phyloP scores from a whole-genome alignment of 2,329 filamentous ascomycete species.

The Epichloe glyceriae region DNA sequence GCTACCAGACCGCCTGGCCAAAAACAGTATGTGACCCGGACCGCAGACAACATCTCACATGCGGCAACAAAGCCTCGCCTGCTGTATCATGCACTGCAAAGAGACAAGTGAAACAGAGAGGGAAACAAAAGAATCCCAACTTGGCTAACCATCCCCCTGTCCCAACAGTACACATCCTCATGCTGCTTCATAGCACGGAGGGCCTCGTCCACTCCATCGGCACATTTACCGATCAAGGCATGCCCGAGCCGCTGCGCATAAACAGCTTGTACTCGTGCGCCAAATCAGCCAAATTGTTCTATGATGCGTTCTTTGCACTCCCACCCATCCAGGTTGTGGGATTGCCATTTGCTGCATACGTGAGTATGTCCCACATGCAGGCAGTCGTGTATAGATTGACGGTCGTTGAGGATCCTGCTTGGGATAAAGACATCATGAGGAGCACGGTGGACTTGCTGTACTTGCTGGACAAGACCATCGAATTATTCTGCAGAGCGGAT shows the following conservation, averaged over 20 bases:
- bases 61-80: too few relatives aligned
- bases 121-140: too few relatives aligned
- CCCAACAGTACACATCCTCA: conserved; percentile 16
- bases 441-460: conserved; percentile 22
- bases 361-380: conserved; percentile 23
- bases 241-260: conserved; percentile 20
- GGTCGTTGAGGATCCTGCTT: conserved; percentile 25
- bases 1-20: conserved; percentile 12
- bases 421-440: conserved; percentile 26
- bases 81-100: too few relatives aligned
- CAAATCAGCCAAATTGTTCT: conserved; percentile 21
- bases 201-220: conserved; percentile 20
- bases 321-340: conserved; percentile 17
- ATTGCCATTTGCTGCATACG: conserved; percentile 21
- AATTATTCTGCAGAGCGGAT: conserved; percentile 17
- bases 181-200: conserved; percentile 19
- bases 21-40: conserved; percentile 15
- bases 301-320: conserved; percentile 23
- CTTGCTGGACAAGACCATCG: conserved; percentile 22
- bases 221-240: conserved; percentile 17
- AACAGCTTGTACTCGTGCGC: conserved; percentile 25
- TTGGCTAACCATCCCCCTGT: not conserved
- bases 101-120: too few relatives aligned
- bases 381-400: conserved; percentile 26
- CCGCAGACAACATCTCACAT: not conserved